Evolutionary conservation across 345 rosid genomes (phyloP), one percentile per base, ranked within the genome.

Genomic region (Capsella bursapastoris): DNA sequence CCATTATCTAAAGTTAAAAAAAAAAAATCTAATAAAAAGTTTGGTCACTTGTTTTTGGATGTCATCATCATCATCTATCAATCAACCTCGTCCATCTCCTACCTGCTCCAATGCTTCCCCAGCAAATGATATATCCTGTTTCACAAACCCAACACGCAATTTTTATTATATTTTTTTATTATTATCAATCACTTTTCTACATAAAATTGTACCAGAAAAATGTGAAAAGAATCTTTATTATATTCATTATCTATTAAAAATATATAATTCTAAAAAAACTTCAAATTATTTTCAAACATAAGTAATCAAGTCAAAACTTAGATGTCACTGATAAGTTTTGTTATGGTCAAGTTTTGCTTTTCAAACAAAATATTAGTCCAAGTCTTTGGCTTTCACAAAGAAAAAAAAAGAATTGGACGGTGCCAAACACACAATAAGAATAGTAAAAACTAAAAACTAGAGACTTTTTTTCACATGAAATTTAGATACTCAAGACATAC

Each of bases 31-130:
- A 75, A 60, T 75, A 75, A 60, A 63, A 76, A 56, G 55, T 13
- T 48, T 8, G 38, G 71, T 57, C 66, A 70, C 67, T 77, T 77
- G 62, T 48, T 70, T 43, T 35, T 35, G 64, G 47, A 76, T 70
- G 50, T 63, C 51, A 76, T 76, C 61, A 63, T 14, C 72, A 66
- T 64, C 76, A 67, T 64, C 76, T 72, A 57, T 77, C 80, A 22
- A 22, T 22, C 61, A 63, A 22, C 72, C 71, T 64, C 76, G 72
- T 64, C 76, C 76, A 57, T 77, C 80, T 70, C 80, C 76, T 48
- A 71, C 72, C 76, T 64, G 72, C 76, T 77, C 80, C 80, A 77
- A 40, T 13, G 72, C 66, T 71, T 77, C 80, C 10, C 80, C 80
- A 71, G 67, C 80, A 50, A 57, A 77, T 71, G 80, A 70, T 52